Evolutionary conservation across 345 rosid genomes (phyloP), one percentile per base, ranked within the genome.

Genomic region (Viola odorata): DNA sequence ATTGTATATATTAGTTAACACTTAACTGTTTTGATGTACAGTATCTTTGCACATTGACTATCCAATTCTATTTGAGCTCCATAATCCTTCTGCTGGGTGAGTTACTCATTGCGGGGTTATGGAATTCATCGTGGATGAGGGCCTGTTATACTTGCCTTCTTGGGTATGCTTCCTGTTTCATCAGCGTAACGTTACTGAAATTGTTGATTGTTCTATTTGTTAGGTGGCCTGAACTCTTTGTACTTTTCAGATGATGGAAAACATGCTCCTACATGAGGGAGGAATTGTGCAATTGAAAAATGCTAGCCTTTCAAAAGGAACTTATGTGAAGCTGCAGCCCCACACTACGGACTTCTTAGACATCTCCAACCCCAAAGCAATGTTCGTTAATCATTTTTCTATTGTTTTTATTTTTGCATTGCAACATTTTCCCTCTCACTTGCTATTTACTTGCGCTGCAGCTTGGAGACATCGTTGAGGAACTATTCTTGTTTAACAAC

Each of bases 121-220:
- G 13, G 92, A 86, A 53, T 84, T 86, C 74, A 62, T 73, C 4
- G 92, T 85, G 41, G 92, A 84, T 12, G 92, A 84, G 74, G 92
- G 89, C 53, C 4, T 84, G 5, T 67, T 80, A 45, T 85, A 64
- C 79, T 66, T 86, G 70, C 87, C 92, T 0, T 77, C 73, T 61
- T 86, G 92, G 89, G 92, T 86, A 80, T 55, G 45, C 32, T 44
- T 61, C 56, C 12, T 64, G 51, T 37, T 54, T 57, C 8, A 50
- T 8, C 41, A 45, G 16, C 47, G 42, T 53, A 23, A 14, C 17
- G 12, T 42, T 42, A 41, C 61, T 37, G 15, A 14, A 32, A 49
- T 32, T 50, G 11, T 41, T 59, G 36, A 50, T 8, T 23, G 32
- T 23, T 23, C 32, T 23, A 48, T 37, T 48, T 66, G 51, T 41